Base-by-base conservation (phyloP, 192 early-diverging fungal genomes). In the Pecoramyces ruminantium region DNA sequence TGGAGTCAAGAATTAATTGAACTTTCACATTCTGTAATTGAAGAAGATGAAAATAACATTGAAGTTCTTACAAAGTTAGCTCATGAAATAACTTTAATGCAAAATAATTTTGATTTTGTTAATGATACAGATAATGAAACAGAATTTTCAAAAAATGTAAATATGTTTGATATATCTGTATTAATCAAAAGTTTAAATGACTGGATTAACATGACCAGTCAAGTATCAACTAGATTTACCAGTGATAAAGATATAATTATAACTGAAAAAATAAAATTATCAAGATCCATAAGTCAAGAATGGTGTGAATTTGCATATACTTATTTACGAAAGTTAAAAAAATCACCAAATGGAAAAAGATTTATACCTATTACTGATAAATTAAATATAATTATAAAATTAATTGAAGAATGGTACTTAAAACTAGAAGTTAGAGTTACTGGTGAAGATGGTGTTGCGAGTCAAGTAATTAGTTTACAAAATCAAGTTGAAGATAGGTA, bases 401-500 rank as follows among this genome's bases (percentile, higher is more conserved):
- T 87, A 79, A 84, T 91, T 40, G 86, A 87, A 51, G 87, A 88
- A 27, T 91, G 90, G 90, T 79, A 88, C 14, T 84, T 30, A 25
- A 90, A 90, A 80, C 78, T 91, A 38, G 87, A 87, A 78, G 58
- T 78, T 34, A 80, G 88, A 29, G 86, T 88, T 4, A 83, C 85
- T 2, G 90, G 90, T 29, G 90, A 91, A 78, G 90, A 91, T 80
- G 88, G 88, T 0, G 85, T 89, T 34, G 88, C 90, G 3, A 81
- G 79, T 28, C 81, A 84, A 29, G 84, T 89, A 9, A 87, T 91
- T 30, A 85, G 83, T 15, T 79, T 91, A 30, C 88, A 90, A 80
- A 91, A 90, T 79, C 90, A 91, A 82, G 81, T 91, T 15, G 90
- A 91, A 77, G 90, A 91, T 78, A 78, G 86, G 83, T 84, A 34